Evolutionary conservation across 139 green algal species (phyloP), one percentile per base, ranked within the genome.

Genomic region (Chlorella sorokiniana): DNA sequence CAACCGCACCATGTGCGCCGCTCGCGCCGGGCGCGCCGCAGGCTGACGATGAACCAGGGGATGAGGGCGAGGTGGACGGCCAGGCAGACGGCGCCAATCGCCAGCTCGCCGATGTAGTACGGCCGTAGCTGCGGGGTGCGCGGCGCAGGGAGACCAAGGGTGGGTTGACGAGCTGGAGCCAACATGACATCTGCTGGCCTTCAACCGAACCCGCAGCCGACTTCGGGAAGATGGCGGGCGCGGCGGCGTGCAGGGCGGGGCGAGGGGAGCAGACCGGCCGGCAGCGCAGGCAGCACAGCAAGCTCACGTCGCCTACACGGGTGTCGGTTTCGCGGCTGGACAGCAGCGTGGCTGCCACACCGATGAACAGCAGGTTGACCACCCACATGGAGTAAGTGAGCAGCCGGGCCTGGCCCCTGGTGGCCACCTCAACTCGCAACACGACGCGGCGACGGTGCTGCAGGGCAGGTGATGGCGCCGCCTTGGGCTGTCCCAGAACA

Each of bases 321-420:
- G n/a, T 45, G 18, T 48, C 37, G 29, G 20, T 72, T 16, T 44
- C 65, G 10, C 38, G 65, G 16, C 27, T 52, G 16, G 37, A 51
- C 41, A 76, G 42, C 41, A 76, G 44, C 10, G 10, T 42, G 29
- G 45, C 45, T 27, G 69, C 69, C 42, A 59, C 29, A 22, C 37
- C 8, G 8, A 76, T n/a, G 42, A 76, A 76, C 20, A 76, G 29
- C 23, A 48, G 16, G 69, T 76, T 76, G 25, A 76, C 44, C 42
- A 11, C 69, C 18, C 31, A 62, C n/a, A 79, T 41, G 22, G 11
- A 41, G 37, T 38, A 79, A 0, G 73, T 79, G 18, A 79, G 52
- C 54, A 79, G 37, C 20, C 73, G 54, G 1, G 73, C 73, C 73
- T 79, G 73, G 7, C 27, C 37, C 73, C 51, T 79, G 37, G 31